Percentiles rank a stretch among this genome's conserved stretches.
These are phyloP conservation scores for Sophora flavescens DNA, from an alignment of 306 rosid species.

Conservation along the genomic window DNA sequence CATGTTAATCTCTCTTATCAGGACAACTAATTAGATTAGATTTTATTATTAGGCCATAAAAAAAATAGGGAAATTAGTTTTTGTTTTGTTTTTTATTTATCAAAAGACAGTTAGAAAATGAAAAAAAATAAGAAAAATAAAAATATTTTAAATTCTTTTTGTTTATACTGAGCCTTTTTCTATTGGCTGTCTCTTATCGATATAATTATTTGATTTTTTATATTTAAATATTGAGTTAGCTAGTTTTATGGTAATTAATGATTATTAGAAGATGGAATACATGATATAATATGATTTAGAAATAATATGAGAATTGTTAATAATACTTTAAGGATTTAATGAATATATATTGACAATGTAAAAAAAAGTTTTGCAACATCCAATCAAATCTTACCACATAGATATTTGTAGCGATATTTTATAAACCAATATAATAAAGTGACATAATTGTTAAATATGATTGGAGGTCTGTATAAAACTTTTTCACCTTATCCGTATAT, in stretches of 20 bases:
- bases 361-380: no score
- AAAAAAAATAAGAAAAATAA: background rate
- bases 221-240: background rate
- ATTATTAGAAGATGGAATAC: background rate
- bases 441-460: no score
- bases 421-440: no score
- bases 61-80: background rate
- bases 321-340: no score
- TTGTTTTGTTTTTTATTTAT: conserved; percentile 13
- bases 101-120: background rate
- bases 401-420: no score
- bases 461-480: no score
- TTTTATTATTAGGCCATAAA: background rate
- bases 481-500: no score
- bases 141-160: conserved; percentile 43
- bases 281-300: no score
- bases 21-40: conserved; percentile 23
- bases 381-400: no score
- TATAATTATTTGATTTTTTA: background rate
- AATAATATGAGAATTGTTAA: no score
- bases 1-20: conserved; percentile 88
- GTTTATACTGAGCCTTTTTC: background rate
- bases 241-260: background rate
- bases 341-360: no score
- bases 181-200: background rate